Evolutionary conservation across 768 basidiomycete genomes (phyloP).

Genomic region (Rhizopogon salebrosus): DNA sequence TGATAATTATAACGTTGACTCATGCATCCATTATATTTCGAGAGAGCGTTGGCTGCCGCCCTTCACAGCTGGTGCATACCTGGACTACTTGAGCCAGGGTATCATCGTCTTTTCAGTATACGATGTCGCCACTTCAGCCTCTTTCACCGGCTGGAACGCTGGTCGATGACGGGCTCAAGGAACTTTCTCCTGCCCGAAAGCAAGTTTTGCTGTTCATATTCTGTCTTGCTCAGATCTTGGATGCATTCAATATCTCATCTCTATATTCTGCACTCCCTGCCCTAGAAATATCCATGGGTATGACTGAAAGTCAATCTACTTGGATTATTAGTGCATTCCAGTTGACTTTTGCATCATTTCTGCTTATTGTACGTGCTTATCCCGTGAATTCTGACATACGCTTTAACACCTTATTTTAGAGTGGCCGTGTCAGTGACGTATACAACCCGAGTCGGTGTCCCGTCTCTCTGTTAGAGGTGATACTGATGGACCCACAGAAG

Average conservation of each 20-base stretch:
- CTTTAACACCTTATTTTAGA: slow-evolving; percentile 17
- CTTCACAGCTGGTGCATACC: not conserved
- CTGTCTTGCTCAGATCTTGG: slow-evolving; percentile 39
- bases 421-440: slow-evolving; percentile 34
- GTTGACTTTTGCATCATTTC: slow-evolving; percentile 37
- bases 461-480: not conserved
- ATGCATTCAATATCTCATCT: slow-evolving; percentile 37
- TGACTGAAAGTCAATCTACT: slow-evolving; percentile 20
- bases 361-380: slow-evolving; percentile 26
- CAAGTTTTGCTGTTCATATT: slow-evolving; percentile 28
- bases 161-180: not conserved
- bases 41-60: not conserved
- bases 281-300: slow-evolving; percentile 18
- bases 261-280: slow-evolving; percentile 35
- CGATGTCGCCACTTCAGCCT: slow-evolving; percentile 8
- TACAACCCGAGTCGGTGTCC: slow-evolving; percentile 34
- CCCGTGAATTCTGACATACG: not conserved
- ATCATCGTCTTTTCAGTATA: not conserved
- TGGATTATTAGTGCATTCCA: slow-evolving; percentile 43
- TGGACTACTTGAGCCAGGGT: not conserved
- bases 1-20: too few relatives aligned
- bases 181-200: slow-evolving; percentile 21
- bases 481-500: slow-evolving; percentile 21
- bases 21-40: too few relatives aligned
- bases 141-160: not conserved